phyloP scores from a whole-genome alignment of 495 filamentous ascomycete genomes.

The Annulohypoxylon nitens region DNA sequence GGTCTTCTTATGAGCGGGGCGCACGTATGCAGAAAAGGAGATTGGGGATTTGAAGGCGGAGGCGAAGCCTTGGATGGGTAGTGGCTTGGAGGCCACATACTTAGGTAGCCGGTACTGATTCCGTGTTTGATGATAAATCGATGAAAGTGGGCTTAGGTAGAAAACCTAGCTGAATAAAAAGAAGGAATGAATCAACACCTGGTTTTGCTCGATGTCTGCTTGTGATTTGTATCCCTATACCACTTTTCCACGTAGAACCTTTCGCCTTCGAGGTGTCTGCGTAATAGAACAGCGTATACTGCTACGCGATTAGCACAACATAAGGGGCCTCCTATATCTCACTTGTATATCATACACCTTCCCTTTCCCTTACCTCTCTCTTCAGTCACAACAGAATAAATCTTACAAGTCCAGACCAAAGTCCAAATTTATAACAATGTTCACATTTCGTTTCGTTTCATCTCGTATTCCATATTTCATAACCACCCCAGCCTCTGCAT shows the following conservation, averaged over 20 bases:
- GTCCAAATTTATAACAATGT: background rate
- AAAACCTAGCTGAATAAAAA: conserved; percentile 1
- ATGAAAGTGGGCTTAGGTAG: background rate
- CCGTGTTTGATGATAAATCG: background rate
- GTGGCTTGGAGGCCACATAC: conserved; percentile 1
- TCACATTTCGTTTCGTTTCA: background rate
- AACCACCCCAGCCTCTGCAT: background rate
- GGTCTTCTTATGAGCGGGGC: conserved; percentile 77
- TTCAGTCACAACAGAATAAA: conserved; percentile 18
- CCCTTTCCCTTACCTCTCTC: background rate
- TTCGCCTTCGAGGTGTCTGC: background rate
- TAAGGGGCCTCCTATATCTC: background rate
- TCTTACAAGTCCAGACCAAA: conserved; percentile 21
- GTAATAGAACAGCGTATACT: background rate
- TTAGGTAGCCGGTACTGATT: no score
- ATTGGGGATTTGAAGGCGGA: background rate
- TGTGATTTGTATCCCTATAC: background rate
- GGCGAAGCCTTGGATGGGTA: background rate
- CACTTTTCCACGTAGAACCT: background rate
- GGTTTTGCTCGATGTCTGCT: no score
- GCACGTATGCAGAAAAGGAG: background rate
- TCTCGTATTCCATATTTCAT: conserved; percentile 1
- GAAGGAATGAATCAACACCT: background rate
- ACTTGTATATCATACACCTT: background rate
- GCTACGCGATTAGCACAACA: background rate